Base-by-base conservation (phyloP, 441 rosid genomes). In the Syzygium malaccense region DNA sequence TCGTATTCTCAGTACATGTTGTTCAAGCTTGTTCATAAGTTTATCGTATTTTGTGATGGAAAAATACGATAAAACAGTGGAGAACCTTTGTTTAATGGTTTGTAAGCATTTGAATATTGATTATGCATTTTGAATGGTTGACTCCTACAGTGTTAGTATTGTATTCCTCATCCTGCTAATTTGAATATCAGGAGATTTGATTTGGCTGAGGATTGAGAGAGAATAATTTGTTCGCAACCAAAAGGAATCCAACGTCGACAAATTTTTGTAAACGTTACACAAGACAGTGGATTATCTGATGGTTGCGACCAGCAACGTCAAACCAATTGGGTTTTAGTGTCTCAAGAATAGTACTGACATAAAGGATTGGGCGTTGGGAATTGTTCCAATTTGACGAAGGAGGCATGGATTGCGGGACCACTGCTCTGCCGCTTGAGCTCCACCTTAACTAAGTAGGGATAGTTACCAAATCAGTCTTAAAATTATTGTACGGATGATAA, bases 291-390 rank as follows among this genome's bases (percentile, higher is more conserved):
- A 97, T 96, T 37, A 95, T 94, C 88, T 94, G 96, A 92, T 97
- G 99, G 68, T 97, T 95, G 85, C 95, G 97, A 1, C 98, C 98
- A 1, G 97, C 95, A 11, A 94, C 88, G 86, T 97, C 97, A 86
- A 97, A 97, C 96, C 97, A 93, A 17, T 98, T 96, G 0, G 97
- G 99, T 87, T 92, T 96, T 90, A 94, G 90, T 86, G 95, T 93
- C 92, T 96, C 97, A 5, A 97, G 98, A 60, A 97, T 90, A 86
- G 97, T 90, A 55, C 88, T 93, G 23, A 94, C 97, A 25, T 97
- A 96, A 51, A 97, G 94, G 26, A 92, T 89, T 55, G 94, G 86
- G 25, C 97, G 93, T n/a, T 90, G 92, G 5, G 98, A 97, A 87
- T 97, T 95, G 60, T 85, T 89, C 98, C 98, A 96, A 89, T 96